Evolutionary conservation across 2,329 filamentous ascomycete species (phyloP).

Genomic region (Xylariales sp.): DNA sequence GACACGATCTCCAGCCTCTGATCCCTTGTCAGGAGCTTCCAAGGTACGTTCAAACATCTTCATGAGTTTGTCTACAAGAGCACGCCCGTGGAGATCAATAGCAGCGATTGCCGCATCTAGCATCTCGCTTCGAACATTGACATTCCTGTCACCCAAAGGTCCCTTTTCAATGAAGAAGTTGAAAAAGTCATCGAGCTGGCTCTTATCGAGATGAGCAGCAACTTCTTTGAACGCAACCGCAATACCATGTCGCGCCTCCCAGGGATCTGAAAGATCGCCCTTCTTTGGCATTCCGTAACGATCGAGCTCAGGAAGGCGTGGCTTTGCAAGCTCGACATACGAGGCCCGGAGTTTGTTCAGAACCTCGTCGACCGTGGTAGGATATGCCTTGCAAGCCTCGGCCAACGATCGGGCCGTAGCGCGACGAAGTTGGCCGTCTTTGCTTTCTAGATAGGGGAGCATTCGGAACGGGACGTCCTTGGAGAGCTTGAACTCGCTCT

Average conservation of each 20-base stretch:
- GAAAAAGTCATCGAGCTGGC: constrained; percentile 72
- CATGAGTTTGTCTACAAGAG: constrained; percentile 86
- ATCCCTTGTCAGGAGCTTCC: constrained; percentile 79
- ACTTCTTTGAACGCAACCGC: constrained; percentile 84
- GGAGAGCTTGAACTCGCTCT: constrained; percentile 73
- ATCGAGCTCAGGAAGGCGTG: constrained; percentile 78
- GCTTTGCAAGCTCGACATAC: constrained; percentile 78
- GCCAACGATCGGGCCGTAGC: constrained; percentile 80
- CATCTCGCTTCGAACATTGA: constrained; percentile 80
- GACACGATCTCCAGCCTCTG: constrained; percentile 78
- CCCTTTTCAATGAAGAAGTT: constrained; percentile 81
- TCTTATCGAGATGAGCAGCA: constrained; percentile 61
- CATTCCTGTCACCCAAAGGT: constrained; percentile 79
- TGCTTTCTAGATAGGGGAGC: constrained; percentile 73
- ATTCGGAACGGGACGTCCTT: constrained; percentile 62
- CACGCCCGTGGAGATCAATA: constrained; percentile 76
- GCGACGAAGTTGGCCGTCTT: constrained; percentile 76
- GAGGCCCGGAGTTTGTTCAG: constrained; percentile 62
- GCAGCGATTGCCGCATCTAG: constrained; percentile 80
- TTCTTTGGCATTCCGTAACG: constrained; percentile 94
- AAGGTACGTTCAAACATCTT: constrained; percentile 82
- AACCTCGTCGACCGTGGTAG: constrained; percentile 55
- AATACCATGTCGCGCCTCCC: constrained; percentile 87
- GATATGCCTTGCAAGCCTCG: constrained; percentile 62
- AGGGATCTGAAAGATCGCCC: constrained; percentile 80